Base-by-base conservation (phyloP, 805 yeast species). In the Ogataea philodendri region DNA sequence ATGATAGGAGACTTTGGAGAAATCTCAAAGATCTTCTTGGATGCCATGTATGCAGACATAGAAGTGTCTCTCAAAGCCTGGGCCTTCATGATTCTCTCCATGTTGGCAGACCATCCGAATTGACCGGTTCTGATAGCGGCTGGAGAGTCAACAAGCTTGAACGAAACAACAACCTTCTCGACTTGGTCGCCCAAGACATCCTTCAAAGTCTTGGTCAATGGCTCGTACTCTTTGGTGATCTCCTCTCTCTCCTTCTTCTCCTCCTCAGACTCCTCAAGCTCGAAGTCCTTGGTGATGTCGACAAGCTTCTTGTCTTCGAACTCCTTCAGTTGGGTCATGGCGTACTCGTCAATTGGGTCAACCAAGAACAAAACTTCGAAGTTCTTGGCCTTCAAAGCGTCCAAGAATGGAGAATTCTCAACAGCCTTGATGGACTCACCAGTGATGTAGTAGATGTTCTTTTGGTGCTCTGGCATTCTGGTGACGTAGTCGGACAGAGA, bases 1-100 rank as follows among this genome's bases (percentile, higher is more conserved):
- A 93, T 90, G 66, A 93, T 93, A 49, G 95, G 70, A 50, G 97
- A 89, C 68, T 78, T 83, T 72, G 99, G 97, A 59, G 97, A 90
- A 55, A 93, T 88, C 78, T 93, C 99, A 60, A 93, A 87, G 63
- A 93, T 93, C 83, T 93, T 93, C 88, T 93, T 93, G 39, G 98
- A 93, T 31, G 97, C 84, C 99, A 93, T 93, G 93, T 93, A 93
- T 47, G 96, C 80, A 26, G 97, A 88, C 98, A 93, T 93, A 56
- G 95, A 78, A 57, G 95, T 85, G 70, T 93, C 98, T 76, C 97
- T 88, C 61, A 93, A 76, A 57, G 99, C 98, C 78, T 93, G 99
- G 46, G 98, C 98, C 79, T 93, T 93, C 99, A 93, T 93, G 79
- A 93, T 93, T 84, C 98, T 90, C 78, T 93, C 99, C 98, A 93